These are phyloP conservation scores for Mycena leptocephala DNA, from an alignment of 768 basidiomycete genomes.

Conservation along the genomic window DNA sequence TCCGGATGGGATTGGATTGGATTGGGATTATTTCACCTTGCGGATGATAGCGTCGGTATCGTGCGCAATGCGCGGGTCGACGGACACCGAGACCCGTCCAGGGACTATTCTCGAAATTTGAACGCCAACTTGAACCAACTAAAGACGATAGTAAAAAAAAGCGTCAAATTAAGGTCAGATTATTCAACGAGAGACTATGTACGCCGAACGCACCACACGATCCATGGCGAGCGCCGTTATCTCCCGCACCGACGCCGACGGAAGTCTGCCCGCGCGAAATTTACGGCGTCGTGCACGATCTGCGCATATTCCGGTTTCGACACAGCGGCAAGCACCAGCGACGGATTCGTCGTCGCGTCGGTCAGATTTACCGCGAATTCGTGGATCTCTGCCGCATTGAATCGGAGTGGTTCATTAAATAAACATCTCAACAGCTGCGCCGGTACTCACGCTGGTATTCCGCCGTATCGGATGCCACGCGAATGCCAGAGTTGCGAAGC, in stretches of 20 bases:
- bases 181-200: not conserved
- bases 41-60: conserved; percentile 45
- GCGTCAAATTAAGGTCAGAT: not conserved
- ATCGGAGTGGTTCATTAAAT: no score
- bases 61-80: conserved; percentile 53
- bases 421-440: not conserved
- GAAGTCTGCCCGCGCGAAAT: conserved; percentile 38
- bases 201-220: conserved; percentile 43
- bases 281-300: conserved; percentile 48
- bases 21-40: conserved; percentile 36
- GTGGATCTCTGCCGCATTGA: conserved; percentile 45
- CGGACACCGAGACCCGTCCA: conserved; percentile 53
- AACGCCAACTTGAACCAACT: conserved; percentile 53
- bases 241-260: conserved; percentile 36
- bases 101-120: conserved; percentile 52
- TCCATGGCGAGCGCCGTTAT: conserved; percentile 48
- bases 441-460: conserved; percentile 52
- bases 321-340: conserved; percentile 50
- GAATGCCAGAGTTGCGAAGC: conserved; percentile 47
- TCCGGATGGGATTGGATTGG: no score
- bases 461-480: conserved; percentile 53
- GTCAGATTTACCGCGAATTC: conserved; percentile 43
- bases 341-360: conserved; percentile 57
- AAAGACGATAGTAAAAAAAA: not conserved
- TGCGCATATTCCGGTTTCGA: conserved; percentile 52